Evolutionary conservation across 306 rosid genomes (phyloP).

Genomic region (Cucurbita pepo): DNA sequence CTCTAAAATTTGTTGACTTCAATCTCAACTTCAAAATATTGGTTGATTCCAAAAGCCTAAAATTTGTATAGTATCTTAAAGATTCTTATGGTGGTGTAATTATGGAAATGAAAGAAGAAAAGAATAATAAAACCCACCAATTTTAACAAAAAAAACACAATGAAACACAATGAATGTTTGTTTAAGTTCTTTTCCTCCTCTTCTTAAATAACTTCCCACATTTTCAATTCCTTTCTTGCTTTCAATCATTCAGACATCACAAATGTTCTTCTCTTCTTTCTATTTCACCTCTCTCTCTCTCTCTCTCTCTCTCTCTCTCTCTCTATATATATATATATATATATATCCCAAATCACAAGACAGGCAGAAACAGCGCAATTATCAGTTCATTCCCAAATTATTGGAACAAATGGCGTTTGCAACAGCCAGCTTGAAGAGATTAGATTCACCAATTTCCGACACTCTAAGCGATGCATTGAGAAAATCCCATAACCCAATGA

Average conservation of each 20-base stretch:
- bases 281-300: slow-evolving; percentile 1
- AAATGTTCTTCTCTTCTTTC: slow-evolving; percentile 19
- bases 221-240: slow-evolving; percentile 53
- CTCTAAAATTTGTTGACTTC: no score
- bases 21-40: no score
- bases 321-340: neutral
- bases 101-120: neutral
- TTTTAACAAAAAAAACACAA: neutral
- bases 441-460: slow-evolving; percentile 47
- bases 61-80: neutral
- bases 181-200: neutral
- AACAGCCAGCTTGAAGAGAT: slow-evolving; percentile 23
- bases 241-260: slow-evolving; percentile 12
- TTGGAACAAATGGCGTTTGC: slow-evolving; percentile 34
- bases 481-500: slow-evolving; percentile 57
- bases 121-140: neutral
- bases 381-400: neutral
- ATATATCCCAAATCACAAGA: neutral
- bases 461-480: slow-evolving; percentile 58
- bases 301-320: no score
- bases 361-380: neutral
- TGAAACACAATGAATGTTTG: neutral
- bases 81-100: neutral
- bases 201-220: slow-evolving; percentile 1
- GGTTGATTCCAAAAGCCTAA: neutral